Percentiles rank a stretch among this genome's conserved stretches.
Conservation (phyloP, 495 filamentous ascomycete species). For the Acidomyces sp. region DNA sequence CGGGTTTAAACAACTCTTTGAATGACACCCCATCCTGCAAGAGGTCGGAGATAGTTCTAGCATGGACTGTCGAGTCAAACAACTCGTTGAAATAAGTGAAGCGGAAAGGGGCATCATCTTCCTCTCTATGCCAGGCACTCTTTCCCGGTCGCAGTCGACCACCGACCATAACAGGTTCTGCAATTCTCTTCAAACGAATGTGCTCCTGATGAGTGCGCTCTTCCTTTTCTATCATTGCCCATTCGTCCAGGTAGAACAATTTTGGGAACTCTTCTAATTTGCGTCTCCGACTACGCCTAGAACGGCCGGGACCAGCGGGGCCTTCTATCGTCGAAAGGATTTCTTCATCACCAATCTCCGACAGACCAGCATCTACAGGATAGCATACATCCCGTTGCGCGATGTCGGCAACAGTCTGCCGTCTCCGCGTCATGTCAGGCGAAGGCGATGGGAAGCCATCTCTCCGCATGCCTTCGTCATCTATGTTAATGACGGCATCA, state of each 20-base stretch:
- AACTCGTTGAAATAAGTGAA: conserved; percentile 99
- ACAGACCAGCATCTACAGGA: conserved; percentile 55
- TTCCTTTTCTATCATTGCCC: conserved; percentile 84
- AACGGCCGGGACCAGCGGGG: conserved; percentile 39
- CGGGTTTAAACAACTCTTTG: conserved; percentile 69
- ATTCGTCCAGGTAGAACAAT: conserved; percentile 69
- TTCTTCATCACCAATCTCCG: conserved; percentile 53
- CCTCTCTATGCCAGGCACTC: conserved; percentile 65
- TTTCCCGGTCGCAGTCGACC: conserved; percentile 76
- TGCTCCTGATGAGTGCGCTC: conserved; percentile 58
- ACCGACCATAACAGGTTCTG: conserved; percentile 80
- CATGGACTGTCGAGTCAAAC: conserved; percentile 84
- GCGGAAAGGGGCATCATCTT: conserved; percentile 83
- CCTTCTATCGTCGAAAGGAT: conserved; percentile 23
- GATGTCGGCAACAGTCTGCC: conserved; percentile 39
- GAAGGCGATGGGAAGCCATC: conserved; percentile 31
- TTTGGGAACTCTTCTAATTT: conserved; percentile 65
- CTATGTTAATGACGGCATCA: conserved; percentile 48
- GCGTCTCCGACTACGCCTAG: conserved; percentile 35
- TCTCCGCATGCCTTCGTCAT: too few relatives aligned
- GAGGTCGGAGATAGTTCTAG: conserved; percentile 84
- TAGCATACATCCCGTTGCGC: conserved; percentile 91
- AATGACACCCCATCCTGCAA: conserved; percentile 74
- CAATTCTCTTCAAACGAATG: conserved; percentile 80
- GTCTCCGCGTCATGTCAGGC: conserved; percentile 23